A percentile compares a stretch with the other conserved stretches of the same genome.
Evolutionary conservation across 1,284 basidiomycete genomes (phyloP).

Genomic region (Ceratobasidium theobromae): DNA sequence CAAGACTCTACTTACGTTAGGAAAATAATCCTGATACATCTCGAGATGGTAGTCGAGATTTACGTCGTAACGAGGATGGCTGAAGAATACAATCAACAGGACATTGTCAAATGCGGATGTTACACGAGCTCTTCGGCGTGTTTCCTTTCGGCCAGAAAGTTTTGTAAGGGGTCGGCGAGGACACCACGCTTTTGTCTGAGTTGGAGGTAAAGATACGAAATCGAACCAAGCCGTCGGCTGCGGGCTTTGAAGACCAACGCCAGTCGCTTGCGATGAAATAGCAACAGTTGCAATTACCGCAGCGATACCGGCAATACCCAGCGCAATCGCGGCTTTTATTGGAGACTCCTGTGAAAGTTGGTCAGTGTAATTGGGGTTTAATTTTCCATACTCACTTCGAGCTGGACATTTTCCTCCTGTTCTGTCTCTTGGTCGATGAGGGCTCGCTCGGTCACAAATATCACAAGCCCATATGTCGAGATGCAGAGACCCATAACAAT

Average conservation of each 20-base stretch:
- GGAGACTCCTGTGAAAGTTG: neutral
- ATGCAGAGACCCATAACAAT: slow-evolving; percentile 1
- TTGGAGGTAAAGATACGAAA: slow-evolving; percentile 10
- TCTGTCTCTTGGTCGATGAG: neutral
- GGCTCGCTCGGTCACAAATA: neutral
- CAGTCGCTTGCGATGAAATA: slow-evolving; percentile 3
- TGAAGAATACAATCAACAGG: slow-evolving; percentile 54
- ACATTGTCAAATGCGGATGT: slow-evolving; percentile 46
- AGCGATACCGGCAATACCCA: neutral
- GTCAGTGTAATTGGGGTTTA: neutral
- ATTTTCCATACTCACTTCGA: neutral
- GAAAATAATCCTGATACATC: slow-evolving; percentile 53
- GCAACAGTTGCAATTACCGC: slow-evolving; percentile 11
- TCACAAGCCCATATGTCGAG: slow-evolving; percentile 9
- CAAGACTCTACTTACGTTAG: slow-evolving; percentile 46
- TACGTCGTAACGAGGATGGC: slow-evolving; percentile 52
- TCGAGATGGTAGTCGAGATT: slow-evolving; percentile 52
- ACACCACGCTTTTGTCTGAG: slow-evolving; percentile 25
- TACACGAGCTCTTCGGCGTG: slow-evolving; percentile 15
- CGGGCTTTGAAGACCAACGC: slow-evolving; percentile 20
- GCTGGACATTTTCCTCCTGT: neutral
- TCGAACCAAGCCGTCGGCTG: slow-evolving; percentile 23
- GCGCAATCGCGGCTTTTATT: slow-evolving; percentile 9
- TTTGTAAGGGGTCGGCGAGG: slow-evolving; percentile 16
- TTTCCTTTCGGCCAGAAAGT: slow-evolving; percentile 15